Evolutionary conservation across 257 asterid species (phyloP).

Genomic region (Solanum etuberosum): DNA sequence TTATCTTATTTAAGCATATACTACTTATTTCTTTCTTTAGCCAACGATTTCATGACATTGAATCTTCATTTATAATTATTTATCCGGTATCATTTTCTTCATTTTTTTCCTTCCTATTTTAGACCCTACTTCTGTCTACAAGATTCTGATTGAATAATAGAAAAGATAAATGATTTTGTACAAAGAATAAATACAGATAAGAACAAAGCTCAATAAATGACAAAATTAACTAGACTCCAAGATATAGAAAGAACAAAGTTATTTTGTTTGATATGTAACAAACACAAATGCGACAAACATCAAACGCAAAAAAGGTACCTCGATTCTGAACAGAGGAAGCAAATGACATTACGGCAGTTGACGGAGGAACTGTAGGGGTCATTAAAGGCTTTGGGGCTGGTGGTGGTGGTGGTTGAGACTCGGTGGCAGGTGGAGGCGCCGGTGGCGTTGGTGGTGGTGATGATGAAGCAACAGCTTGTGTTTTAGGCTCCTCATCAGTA

Average conservation of each 20-base stretch:
- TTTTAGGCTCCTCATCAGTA: constrained; percentile 26
- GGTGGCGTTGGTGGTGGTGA: constrained; percentile 11
- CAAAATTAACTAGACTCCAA: constrained; percentile 36
- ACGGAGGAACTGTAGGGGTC: not conserved
- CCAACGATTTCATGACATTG: constrained; percentile 23
- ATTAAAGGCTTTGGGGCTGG: constrained; percentile 12
- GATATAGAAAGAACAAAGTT: constrained; percentile 20
- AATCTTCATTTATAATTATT: constrained; percentile 14
- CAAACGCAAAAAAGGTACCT: constrained; percentile 31
- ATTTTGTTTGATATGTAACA: constrained; percentile 10
- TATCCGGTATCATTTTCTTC: not conserved
- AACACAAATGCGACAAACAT: constrained; percentile 1
- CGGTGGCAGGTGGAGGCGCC: constrained; percentile 6
- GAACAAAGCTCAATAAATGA: constrained; percentile 46
- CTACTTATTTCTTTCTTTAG: constrained; percentile 23
- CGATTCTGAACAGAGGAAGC: constrained; percentile 28
- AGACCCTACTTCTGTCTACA: constrained; percentile 9
- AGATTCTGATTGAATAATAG: not conserved
- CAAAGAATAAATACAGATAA: constrained; percentile 22
- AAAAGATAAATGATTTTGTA: constrained; percentile 1
- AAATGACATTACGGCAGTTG: constrained; percentile 18
- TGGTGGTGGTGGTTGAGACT: constrained; percentile 1
- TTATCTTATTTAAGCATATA: not conserved
- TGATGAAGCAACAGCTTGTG: constrained; percentile 21
- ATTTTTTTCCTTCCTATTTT: not conserved